Conservation (phyloP, 495 filamentous ascomycete genomes). For the Tuber microsphaerosporum region DNA sequence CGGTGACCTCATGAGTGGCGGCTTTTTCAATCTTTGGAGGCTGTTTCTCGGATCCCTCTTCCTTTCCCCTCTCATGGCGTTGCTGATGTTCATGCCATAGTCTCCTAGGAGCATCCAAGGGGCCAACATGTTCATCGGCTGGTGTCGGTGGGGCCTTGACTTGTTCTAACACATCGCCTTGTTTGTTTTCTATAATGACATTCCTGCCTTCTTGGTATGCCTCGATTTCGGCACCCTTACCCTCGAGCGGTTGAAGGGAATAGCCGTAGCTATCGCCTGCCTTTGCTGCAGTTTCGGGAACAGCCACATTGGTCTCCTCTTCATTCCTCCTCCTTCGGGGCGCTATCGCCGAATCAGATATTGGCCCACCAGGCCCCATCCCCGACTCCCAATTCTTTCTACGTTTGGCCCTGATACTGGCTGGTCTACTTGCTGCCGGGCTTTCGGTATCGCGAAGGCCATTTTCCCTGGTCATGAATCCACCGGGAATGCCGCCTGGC, state of each 20-base stretch:
- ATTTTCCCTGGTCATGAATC: conserved; percentile 64
- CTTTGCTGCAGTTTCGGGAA: conserved; percentile 27
- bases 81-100: conserved; percentile 44
- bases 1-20: conserved; percentile 30
- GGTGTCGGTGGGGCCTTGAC: conserved; percentile 34
- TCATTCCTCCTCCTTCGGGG: conserved; percentile 53
- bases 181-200: conserved; percentile 75
- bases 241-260: conserved; percentile 39
- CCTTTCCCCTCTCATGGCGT: conserved; percentile 42
- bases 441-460: conserved; percentile 42
- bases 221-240: conserved; percentile 46
- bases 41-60: background rate
- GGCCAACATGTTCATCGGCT: conserved; percentile 18
- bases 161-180: conserved; percentile 68
- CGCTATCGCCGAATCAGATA: conserved; percentile 82
- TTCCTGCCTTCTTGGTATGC: conserved; percentile 76
- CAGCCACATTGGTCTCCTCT: conserved; percentile 18
- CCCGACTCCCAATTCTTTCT: conserved; percentile 63
- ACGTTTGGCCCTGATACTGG: conserved; percentile 55
- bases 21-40: conserved; percentile 38
- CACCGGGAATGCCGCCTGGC: conserved; percentile 61
- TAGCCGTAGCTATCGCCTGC: conserved; percentile 42
- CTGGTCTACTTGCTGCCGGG: conserved; percentile 49
- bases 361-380: conserved; percentile 75
- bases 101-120: conserved; percentile 19